A percentile compares a stretch with the other conserved stretches of the same genome.
phyloP scores from a whole-genome alignment of 768 basidiomycete genomes.

The Pisolithus sp. region DNA sequence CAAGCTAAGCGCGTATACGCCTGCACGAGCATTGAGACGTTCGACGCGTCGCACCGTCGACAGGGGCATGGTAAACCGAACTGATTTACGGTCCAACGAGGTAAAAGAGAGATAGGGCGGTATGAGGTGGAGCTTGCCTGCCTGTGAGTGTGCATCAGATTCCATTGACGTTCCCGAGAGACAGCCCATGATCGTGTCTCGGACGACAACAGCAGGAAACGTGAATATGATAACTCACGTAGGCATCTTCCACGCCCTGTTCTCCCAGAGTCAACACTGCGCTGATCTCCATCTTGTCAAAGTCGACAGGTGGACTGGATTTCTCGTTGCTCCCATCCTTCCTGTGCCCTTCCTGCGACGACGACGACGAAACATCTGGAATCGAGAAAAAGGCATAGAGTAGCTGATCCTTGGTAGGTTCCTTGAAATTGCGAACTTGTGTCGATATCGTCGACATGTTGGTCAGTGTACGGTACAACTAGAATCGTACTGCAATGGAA shows the following conservation, averaged over 20 bases:
- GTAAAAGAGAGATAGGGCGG: constrained; percentile 87
- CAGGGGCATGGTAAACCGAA: constrained; percentile 85
- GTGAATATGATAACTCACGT: constrained; percentile 51
- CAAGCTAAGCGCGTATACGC: constrained; percentile 92
- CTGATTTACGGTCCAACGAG: constrained; percentile 88
- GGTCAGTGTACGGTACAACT: too few species aligned
- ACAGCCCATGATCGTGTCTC: background rate
- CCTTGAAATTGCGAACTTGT: constrained; percentile 86
- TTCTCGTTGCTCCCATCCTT: constrained; percentile 15
- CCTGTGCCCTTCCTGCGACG: background rate
- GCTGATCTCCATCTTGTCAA: constrained; percentile 80
- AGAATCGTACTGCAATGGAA: too few species aligned
- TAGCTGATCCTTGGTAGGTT: constrained; percentile 83
- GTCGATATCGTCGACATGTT: constrained; percentile 78
- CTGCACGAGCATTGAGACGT: constrained; percentile 85
- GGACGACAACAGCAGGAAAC: background rate
- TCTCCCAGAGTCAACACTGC: constrained; percentile 77
- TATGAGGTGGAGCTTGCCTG: constrained; percentile 84
- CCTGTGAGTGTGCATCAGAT: constrained; percentile 38
- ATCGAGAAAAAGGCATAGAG: constrained; percentile 84
- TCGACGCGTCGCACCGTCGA: constrained; percentile 92
- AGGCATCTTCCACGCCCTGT: constrained; percentile 84
- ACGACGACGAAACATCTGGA: constrained; percentile 37
- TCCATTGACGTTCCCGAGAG: background rate
- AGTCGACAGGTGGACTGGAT: constrained; percentile 29